Percentiles rank a stretch among this genome's conserved stretches.
Conservation (phyloP, 768 basidiomycete species). For the Coprinopsis marcescibilis region DNA sequence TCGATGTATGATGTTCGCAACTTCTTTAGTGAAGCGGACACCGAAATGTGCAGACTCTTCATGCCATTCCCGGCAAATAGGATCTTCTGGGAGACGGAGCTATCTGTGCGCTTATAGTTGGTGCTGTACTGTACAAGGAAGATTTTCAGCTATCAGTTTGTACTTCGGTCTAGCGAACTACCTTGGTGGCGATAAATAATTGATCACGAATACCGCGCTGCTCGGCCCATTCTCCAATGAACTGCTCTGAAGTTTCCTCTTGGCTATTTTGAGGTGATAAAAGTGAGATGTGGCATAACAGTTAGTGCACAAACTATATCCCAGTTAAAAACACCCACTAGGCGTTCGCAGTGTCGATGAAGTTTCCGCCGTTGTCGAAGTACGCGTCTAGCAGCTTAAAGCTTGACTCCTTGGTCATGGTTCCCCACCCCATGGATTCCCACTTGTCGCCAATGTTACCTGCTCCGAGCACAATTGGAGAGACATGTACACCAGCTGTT, state of each 20-base stretch:
- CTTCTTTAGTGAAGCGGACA: constrained; percentile 40
- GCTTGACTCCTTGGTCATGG: no score
- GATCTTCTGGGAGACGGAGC: constrained; percentile 25
- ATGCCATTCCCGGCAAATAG: constrained; percentile 43
- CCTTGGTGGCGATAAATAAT: constrained; percentile 42
- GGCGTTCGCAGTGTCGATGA: no score
- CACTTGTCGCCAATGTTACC: no score
- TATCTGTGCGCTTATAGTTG: constrained; percentile 23
- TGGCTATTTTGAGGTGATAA: no score
- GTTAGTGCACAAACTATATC: no score
- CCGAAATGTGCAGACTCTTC: constrained; percentile 37
- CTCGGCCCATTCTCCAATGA: constrained; percentile 47
- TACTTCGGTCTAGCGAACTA: constrained; percentile 13
- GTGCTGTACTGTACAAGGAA: constrained; percentile 23
- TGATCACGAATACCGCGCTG: constrained; percentile 37
- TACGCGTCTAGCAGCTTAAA: no score
- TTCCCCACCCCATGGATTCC: no score
- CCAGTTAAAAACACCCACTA: no score
- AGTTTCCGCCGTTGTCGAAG: no score
- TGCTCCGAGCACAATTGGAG: no score
- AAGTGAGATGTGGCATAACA: no score
- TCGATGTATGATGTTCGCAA: constrained; percentile 43
- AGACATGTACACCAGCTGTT: no score
- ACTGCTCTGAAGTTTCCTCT: constrained; percentile 45
- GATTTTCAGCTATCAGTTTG: not conserved